Evolutionary conservation across 306 rosid species (phyloP).

Genomic region (Lagenaria siceraria): DNA sequence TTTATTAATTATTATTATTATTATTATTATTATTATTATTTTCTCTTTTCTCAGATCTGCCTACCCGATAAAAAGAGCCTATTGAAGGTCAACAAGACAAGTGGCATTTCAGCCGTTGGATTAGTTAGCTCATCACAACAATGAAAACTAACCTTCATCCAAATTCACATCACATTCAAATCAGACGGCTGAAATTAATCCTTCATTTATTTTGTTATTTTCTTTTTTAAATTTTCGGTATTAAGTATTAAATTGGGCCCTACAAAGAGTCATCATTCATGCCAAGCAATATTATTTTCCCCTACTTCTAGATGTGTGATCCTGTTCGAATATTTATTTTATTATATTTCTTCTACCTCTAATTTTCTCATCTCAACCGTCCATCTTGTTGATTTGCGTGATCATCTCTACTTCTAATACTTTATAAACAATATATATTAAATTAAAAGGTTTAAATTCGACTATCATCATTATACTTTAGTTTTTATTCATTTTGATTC

Average conservation of each 20-base stretch:
- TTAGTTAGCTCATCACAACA: not conserved
- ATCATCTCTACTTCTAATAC: not conserved
- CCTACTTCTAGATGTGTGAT: not conserved
- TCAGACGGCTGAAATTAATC: not conserved
- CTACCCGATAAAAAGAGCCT: not conserved
- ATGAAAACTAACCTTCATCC: not conserved
- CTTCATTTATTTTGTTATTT: not conserved
- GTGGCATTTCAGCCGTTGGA: slow-evolving; percentile 1
- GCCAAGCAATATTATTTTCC: not conserved
- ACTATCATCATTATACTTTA: too few relatives aligned
- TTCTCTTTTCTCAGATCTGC: not conserved
- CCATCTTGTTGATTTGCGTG: not conserved
- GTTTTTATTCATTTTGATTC: too few relatives aligned
- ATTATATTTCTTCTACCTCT: not conserved
- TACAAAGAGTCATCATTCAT: not conserved
- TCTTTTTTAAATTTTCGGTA: too few relatives aligned
- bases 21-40: not conserved
- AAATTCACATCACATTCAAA: not conserved
- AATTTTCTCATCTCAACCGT: not conserved
- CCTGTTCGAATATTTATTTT: not conserved
- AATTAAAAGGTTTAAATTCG: too few relatives aligned
- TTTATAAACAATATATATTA: not conserved
- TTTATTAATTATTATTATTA: not conserved
- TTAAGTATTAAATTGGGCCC: not conserved
- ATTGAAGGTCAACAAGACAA: not conserved